phyloP scores from a whole-genome alignment of 768 basidiomycete genomes.

The Pisolithus orientalis region DNA sequence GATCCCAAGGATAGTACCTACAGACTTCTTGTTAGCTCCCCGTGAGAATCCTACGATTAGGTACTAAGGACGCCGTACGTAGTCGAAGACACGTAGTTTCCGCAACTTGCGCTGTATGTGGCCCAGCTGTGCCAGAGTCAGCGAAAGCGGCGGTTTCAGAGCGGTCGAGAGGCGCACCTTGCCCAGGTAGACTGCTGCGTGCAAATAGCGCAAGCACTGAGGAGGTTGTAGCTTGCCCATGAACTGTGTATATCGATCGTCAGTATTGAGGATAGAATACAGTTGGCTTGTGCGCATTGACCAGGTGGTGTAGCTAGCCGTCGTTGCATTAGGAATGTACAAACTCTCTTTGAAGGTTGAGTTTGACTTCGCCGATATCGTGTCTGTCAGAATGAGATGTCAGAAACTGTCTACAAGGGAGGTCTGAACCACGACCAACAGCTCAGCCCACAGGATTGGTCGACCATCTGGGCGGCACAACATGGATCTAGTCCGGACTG shows the following conservation, averaged over 20 bases:
- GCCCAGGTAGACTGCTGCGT: slow-evolving; percentile 3
- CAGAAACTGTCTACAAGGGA: neutral
- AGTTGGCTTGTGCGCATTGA: neutral
- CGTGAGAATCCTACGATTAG: neutral
- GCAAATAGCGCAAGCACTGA: slow-evolving; percentile 23
- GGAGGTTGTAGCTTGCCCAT: slow-evolving; percentile 25
- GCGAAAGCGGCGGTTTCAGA: neutral
- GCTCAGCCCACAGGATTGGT: slow-evolving; percentile 10
- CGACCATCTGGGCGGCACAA: slow-evolving; percentile 10
- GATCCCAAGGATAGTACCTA: slow-evolving; percentile 19
- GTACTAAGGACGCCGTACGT: slow-evolving; percentile 9
- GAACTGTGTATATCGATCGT: slow-evolving; percentile 11
- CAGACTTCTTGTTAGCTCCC: neutral
- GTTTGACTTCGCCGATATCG: slow-evolving; percentile 2
- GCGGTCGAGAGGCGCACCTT: slow-evolving; percentile 8
- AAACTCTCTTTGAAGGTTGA: slow-evolving; percentile 11
- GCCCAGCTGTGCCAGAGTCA: slow-evolving; percentile 15
- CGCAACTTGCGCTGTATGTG: slow-evolving; percentile 14
- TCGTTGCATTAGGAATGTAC: slow-evolving; percentile 15
- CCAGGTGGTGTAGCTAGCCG: slow-evolving; percentile 19
- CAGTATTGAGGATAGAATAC: neutral
- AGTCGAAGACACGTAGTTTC: slow-evolving; percentile 6
- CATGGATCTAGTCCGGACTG: slow-evolving; percentile 9
- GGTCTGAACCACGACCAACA: slow-evolving; percentile 8
- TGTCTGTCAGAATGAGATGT: slow-evolving; percentile 6